Conservation (phyloP, 495 filamentous ascomycete species). For the Penicillium bialowiezense region DNA sequence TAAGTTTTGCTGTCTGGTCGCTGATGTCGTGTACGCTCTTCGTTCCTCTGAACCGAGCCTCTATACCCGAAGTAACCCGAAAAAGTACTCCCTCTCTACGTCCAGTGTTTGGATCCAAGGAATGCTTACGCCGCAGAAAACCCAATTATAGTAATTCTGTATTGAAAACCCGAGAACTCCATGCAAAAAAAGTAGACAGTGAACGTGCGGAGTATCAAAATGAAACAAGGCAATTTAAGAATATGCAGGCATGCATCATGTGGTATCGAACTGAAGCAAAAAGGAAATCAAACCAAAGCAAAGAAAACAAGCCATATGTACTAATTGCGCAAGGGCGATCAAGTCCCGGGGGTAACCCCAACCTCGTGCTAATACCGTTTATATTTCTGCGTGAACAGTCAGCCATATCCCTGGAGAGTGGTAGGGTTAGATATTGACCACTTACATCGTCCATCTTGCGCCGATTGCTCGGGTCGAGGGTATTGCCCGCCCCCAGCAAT, state of each 20-base stretch:
- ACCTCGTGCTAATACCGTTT: constrained; percentile 30
- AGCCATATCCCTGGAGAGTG: constrained; percentile 3
- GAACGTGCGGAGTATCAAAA: background rate
- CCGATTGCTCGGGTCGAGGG: constrained; percentile 78
- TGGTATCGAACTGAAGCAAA: constrained; percentile 9
- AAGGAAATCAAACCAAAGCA: constrained; percentile 7
- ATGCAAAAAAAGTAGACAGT: background rate
- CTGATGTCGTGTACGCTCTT: too few species aligned
- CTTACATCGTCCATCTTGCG: constrained; percentile 86
- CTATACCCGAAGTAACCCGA: too few species aligned
- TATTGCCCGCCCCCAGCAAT: constrained; percentile 89
- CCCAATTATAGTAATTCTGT: constrained; percentile 1
- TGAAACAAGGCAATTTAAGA: constrained; percentile 5
- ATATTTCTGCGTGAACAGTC: constrained; percentile 34
- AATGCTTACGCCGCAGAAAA: too few species aligned
- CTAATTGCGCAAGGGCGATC: background rate
- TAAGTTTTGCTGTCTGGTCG: too few species aligned
- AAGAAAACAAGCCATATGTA: constrained; percentile 1
- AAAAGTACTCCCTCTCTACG: too few species aligned
- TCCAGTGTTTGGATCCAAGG: too few species aligned
- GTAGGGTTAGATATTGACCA: constrained; percentile 2
- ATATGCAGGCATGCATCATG: background rate
- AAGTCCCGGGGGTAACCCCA: background rate
- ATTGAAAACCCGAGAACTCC: constrained; percentile 6
- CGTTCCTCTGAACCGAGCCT: too few species aligned